Percentiles rank a stretch among this genome's conserved stretches.
Conservation (phyloP, 768 basidiomycete genomes). For the Gymnopilus dilepis region DNA sequence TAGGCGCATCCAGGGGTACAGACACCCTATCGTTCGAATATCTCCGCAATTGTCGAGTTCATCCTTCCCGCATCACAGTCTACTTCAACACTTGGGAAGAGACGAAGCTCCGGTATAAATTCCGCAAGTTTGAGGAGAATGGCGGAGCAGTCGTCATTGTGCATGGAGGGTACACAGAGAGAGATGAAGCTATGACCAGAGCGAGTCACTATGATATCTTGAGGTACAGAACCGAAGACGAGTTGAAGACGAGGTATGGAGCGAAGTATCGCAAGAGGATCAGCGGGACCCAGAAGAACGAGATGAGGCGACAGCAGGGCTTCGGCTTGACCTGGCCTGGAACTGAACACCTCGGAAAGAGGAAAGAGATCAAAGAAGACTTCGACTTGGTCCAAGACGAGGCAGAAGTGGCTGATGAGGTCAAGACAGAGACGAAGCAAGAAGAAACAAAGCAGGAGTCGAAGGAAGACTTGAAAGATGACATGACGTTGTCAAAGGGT, state of each 20-base stretch:
- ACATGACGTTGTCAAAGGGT: neutral
- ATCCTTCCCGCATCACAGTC: constrained; percentile 22
- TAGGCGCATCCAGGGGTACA: constrained; percentile 27
- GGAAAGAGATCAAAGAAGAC: neutral
- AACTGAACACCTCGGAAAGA: neutral
- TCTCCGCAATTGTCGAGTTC: constrained; percentile 19
- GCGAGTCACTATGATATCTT: constrained; percentile 37
- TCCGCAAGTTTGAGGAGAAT: constrained; percentile 20
- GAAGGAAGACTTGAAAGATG: neutral
- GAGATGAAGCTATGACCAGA: constrained; percentile 34
- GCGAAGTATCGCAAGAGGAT: constrained; percentile 25
- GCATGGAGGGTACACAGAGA: constrained; percentile 27
- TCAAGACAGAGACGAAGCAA: too few relatives aligned
- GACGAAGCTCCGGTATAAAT: constrained; percentile 5
- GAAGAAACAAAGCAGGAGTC: neutral
- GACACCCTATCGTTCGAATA: constrained; percentile 26
- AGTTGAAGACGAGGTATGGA: constrained; percentile 29
- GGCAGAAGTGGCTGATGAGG: too few relatives aligned
- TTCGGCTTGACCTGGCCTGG: constrained; percentile 21
- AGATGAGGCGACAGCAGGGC: constrained; percentile 30
- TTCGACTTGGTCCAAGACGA: too few relatives aligned
- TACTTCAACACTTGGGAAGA: constrained; percentile 26
- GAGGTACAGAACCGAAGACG: constrained; percentile 32
- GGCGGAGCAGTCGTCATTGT: constrained; percentile 28
- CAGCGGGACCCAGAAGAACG: constrained; percentile 34